Conservation (phyloP, 2,329 filamentous ascomycete genomes). For the Myriosclerotinia curreyana region DNA sequence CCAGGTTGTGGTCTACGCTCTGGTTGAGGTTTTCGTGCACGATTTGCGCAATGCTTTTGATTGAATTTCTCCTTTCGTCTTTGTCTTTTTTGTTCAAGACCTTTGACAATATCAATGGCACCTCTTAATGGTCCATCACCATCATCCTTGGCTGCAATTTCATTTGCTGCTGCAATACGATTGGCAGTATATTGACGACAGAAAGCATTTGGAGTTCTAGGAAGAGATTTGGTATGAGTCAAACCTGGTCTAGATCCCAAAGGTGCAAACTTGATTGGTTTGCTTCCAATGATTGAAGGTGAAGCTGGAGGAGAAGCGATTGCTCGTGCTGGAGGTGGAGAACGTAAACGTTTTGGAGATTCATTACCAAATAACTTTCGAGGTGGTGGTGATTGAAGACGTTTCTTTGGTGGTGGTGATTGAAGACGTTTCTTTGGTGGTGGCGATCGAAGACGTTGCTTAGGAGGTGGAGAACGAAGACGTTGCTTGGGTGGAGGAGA, state of each 20-base stretch:
- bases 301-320: slow-evolving; percentile 50
- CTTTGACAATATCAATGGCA: slow-evolving; percentile 97
- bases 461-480: slow-evolving; percentile 41
- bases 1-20: slow-evolving; percentile 65
- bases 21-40: slow-evolving; percentile 67
- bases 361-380: slow-evolving; percentile 38
- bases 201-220: slow-evolving; percentile 71
- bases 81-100: slow-evolving; percentile 89
- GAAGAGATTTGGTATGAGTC: slow-evolving; percentile 81
- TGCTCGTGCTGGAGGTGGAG: slow-evolving; percentile 61
- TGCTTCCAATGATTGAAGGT: slow-evolving; percentile 42
- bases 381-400: slow-evolving; percentile 40
- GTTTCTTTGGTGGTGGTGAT: slow-evolving; percentile 41
- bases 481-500: slow-evolving; percentile 49
- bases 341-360: slow-evolving; percentile 55
- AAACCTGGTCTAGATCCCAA: slow-evolving; percentile 61
- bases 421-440: slow-evolving; percentile 41
- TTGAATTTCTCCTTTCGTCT: slow-evolving; percentile 90
- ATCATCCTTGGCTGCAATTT: slow-evolving; percentile 40
- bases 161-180: slow-evolving; percentile 44
- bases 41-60: slow-evolving; percentile 77
- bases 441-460: slow-evolving; percentile 40
- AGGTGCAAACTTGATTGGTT: slow-evolving; percentile 46
- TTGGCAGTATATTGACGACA: slow-evolving; percentile 47
- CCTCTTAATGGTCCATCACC: slow-evolving; percentile 70